Conservation (phyloP, 2,329 filamentous ascomycete species). For the Paecilomyces dactylethromorphus region DNA sequence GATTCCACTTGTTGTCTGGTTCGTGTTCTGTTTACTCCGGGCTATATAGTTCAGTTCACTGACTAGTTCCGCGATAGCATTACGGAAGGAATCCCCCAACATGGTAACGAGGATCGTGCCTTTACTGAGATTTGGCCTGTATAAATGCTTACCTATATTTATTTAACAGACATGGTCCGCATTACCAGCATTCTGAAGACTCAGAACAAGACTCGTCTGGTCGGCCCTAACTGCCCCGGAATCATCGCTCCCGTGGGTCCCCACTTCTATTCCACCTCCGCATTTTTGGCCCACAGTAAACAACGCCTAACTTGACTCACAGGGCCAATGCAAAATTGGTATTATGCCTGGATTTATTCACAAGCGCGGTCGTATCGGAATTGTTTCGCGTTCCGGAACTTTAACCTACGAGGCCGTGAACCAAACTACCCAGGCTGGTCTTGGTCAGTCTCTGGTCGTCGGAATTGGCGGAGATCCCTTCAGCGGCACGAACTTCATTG, state of each 20-base stretch:
- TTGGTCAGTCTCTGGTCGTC: constrained; percentile 96
- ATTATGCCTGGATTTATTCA: constrained; percentile 99
- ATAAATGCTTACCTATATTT: constrained; percentile 2
- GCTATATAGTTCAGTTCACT: constrained; percentile 3
- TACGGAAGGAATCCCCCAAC: constrained; percentile 95
- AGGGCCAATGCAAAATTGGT: constrained; percentile 98
- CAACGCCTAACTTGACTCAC: constrained; percentile 4
- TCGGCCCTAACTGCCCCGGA: constrained; percentile 96
- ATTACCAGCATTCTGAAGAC: constrained; percentile 98
- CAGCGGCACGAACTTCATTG: constrained; percentile 98
- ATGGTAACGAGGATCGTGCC: constrained; percentile 56
- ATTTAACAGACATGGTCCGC: constrained; percentile 81
- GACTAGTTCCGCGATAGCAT: constrained; percentile 46
- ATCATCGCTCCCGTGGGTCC: constrained; percentile 70
- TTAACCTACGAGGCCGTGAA: constrained; percentile 99
- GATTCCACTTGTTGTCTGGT: constrained; percentile 88
- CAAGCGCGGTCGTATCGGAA: constrained; percentile 97
- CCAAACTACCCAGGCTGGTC: constrained; percentile 94
- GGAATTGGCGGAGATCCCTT: constrained; percentile 98
- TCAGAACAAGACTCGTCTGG: constrained; percentile 91
- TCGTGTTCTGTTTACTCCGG: constrained; percentile 14
- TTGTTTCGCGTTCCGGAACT: constrained; percentile 96
- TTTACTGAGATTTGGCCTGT: constrained; percentile 1
- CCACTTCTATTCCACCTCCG: constrained; percentile 3
- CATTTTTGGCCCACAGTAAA: neutral